Evolutionary conservation across 1,284 basidiomycete genomes (phyloP).

Genomic region (Ustilago shanxiensis): DNA sequence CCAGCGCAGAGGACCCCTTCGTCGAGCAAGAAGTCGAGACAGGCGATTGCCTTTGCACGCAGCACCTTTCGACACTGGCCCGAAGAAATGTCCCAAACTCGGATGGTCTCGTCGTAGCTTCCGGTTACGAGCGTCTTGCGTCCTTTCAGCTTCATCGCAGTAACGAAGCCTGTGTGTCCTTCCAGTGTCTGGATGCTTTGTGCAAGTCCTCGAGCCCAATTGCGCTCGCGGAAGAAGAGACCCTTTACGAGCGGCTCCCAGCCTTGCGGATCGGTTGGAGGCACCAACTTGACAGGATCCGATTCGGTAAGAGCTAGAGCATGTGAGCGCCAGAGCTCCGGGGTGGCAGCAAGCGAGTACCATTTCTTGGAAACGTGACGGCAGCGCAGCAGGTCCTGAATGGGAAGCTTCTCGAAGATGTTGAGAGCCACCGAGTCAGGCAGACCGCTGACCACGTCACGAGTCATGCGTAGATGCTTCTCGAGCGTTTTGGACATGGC

Average conservation of each 20-base stretch:
- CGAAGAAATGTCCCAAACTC: conserved; percentile 72
- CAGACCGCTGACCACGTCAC: conserved; percentile 82
- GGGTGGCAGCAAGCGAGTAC: conserved; percentile 78
- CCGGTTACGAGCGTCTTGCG: conserved; percentile 79
- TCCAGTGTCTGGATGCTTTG: conserved; percentile 82
- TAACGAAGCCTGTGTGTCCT: conserved; percentile 89
- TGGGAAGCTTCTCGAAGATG: conserved; percentile 77
- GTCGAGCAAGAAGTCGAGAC: conserved; percentile 85
- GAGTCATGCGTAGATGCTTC: conserved; percentile 82
- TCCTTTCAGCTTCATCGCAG: conserved; percentile 81
- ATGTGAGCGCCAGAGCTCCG: conserved; percentile 82
- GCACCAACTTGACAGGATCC: conserved; percentile 75
- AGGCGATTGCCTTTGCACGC: conserved; percentile 87
- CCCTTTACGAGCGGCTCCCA: conserved; percentile 81
- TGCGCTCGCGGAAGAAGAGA: conserved; percentile 86
- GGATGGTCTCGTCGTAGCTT: conserved; percentile 80
- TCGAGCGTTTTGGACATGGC: conserved; percentile 74
- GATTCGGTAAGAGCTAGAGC: conserved; percentile 80
- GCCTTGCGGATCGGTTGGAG: conserved; percentile 42
- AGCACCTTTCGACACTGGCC: conserved; percentile 83
- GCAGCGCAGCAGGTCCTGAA: conserved; percentile 73
- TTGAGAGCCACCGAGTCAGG: conserved; percentile 78
- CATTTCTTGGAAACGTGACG: conserved; percentile 81
- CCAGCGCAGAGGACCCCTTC: conserved; percentile 91
- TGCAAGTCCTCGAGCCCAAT: conserved; percentile 78